A percentile compares a stretch with the other conserved stretches of the same genome.
Evolutionary conservation across 345 rosid species (phyloP).

Genomic region (Eucalyptus rudis): DNA sequence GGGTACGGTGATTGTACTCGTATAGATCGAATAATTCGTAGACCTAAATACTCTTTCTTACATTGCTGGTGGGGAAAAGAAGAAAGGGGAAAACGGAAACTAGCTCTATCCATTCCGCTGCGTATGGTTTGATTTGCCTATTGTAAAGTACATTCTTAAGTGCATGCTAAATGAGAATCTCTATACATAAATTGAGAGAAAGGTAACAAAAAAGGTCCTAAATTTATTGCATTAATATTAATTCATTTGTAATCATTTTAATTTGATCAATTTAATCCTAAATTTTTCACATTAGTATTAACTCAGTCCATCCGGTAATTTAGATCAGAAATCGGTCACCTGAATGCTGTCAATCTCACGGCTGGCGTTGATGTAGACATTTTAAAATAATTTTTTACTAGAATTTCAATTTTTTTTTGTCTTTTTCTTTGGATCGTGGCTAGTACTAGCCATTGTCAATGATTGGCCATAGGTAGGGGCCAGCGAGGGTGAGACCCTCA

Average conservation of each 20-base stretch:
- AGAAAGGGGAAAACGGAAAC: not conserved
- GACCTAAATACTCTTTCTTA: not conserved
- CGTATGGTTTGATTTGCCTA: not conserved
- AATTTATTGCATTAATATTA: rapidly evolving
- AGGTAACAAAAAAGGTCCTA: rapidly evolving
- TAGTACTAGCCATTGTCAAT: too few relatives aligned
- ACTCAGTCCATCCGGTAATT: rapidly evolving
- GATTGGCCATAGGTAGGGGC: too few relatives aligned
- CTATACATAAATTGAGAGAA: not conserved
- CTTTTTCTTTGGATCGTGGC: too few relatives aligned
- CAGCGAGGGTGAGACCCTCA: too few relatives aligned
- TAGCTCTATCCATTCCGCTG: not conserved
- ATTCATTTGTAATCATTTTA: too few relatives aligned
- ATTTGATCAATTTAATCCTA: rapidly evolving
- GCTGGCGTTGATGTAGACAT: rapidly evolving
- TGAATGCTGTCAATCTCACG: rapidly evolving
- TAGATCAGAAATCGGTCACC: rapidly evolving
- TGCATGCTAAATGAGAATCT: not conserved
- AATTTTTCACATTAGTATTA: too few relatives aligned
- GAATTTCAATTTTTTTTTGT: too few relatives aligned
- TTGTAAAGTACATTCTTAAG: not conserved
- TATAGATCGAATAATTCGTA: not conserved
- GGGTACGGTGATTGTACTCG: not conserved
- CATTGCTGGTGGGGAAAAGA: not conserved
- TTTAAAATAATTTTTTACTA: too few relatives aligned